Evolutionary conservation across 2,329 filamentous ascomycete species (phyloP).

Genomic region (Fusarium denticulatum): DNA sequence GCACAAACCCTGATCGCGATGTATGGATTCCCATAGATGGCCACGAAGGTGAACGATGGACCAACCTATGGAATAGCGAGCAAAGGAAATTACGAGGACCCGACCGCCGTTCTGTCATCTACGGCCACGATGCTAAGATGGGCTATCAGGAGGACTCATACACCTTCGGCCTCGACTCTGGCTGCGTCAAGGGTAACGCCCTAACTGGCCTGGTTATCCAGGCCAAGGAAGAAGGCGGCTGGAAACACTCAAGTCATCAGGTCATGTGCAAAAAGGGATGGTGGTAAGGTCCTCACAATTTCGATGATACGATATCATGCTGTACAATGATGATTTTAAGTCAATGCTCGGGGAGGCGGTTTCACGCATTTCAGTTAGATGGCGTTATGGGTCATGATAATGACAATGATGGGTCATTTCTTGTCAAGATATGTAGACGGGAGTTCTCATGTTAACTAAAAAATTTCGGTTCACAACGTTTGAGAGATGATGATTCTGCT

Average conservation of each 20-base stretch:
- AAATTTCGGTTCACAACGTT: background rate
- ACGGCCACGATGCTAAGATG: slow-evolving; percentile 83
- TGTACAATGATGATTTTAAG: slow-evolving; percentile 10
- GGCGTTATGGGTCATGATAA: slow-evolving; percentile 26
- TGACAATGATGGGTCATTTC: background rate
- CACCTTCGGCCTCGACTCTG: slow-evolving; percentile 86
- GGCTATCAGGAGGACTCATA: slow-evolving; percentile 72
- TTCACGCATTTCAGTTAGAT: slow-evolving; percentile 4
- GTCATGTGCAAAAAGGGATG: slow-evolving; percentile 51
- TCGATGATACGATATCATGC: background rate
- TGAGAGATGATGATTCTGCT: background rate
- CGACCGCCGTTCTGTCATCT: slow-evolving; percentile 75
- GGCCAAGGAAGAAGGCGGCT: slow-evolving; percentile 48
- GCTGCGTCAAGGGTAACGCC: slow-evolving; percentile 78
- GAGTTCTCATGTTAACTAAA: background rate
- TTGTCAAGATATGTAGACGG: slow-evolving; percentile 3
- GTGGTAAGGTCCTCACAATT: slow-evolving; percentile 18
- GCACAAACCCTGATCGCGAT: slow-evolving; percentile 43
- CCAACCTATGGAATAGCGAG: slow-evolving; percentile 67
- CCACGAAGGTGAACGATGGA: slow-evolving; percentile 72
- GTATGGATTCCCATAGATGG: slow-evolving; percentile 53
- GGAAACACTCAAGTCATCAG: slow-evolving; percentile 53
- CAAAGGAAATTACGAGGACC: slow-evolving; percentile 51
- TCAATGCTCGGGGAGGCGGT: background rate
- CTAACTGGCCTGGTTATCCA: slow-evolving; percentile 83